A percentile compares a stretch with the other conserved stretches of the same genome.
Conservation (phyloP, 768 basidiomycete genomes). For the Austroboletus eburneus region DNA sequence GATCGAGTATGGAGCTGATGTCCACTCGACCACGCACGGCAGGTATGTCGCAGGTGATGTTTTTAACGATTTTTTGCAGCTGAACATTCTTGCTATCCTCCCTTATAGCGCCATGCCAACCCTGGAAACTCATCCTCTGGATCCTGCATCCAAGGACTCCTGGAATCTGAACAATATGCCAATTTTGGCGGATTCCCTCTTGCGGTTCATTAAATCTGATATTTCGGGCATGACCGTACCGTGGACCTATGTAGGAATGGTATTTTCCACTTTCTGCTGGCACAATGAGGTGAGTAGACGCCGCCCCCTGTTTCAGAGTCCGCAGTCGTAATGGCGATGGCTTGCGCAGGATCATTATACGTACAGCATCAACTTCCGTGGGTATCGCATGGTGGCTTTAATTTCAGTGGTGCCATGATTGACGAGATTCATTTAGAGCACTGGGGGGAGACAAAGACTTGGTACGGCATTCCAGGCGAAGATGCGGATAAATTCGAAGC, state of each 20-base stretch:
- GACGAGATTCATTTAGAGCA: conserved; percentile 61
- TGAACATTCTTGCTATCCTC: conserved; percentile 16
- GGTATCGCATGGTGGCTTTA: conserved; percentile 30
- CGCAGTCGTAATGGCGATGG: conserved; percentile 22
- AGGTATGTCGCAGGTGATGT: conserved; percentile 54
- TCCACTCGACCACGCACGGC: conserved; percentile 96
- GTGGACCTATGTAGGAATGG: conserved; percentile 99
- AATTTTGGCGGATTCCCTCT: conserved; percentile 85
- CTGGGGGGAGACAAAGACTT: conserved; percentile 99
- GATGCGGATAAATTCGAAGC: conserved; percentile 96
- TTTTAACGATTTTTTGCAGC: conserved; percentile 24
- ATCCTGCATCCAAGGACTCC: conserved; percentile 82
- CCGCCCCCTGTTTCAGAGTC: conserved; percentile 13
- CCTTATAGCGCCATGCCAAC: conserved; percentile 84
- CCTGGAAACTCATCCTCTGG: conserved; percentile 85
- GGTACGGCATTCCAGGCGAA: conserved; percentile 97
- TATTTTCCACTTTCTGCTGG: conserved; percentile 99
- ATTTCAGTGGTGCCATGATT: conserved; percentile 22
- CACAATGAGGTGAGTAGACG: conserved; percentile 79
- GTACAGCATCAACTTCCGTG: conserved; percentile 92
- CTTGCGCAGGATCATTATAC: conserved; percentile 87
- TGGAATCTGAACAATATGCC: conserved; percentile 99
- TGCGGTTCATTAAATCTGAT: conserved; percentile 97
- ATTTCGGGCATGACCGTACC: conserved; percentile 99
- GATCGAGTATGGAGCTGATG: conserved; percentile 98